These are phyloP conservation scores for Fusarium nanum DNA, from an alignment of 2,329 filamentous ascomycete species.

Conservation along the genomic window DNA sequence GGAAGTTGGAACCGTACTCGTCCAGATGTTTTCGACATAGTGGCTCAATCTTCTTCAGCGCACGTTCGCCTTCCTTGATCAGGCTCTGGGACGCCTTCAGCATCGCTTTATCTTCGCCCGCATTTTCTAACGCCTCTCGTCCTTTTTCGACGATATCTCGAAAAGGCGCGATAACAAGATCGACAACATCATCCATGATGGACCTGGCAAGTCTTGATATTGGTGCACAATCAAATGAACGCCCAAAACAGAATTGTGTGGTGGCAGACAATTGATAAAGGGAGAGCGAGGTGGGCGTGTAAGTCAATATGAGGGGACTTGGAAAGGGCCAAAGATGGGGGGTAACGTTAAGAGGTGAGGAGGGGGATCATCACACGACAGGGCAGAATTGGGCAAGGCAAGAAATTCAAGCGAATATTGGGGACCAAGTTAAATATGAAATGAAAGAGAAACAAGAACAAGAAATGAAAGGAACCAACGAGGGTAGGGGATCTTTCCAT, in stretches of 20 bases:
- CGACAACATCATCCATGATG: slow-evolving; percentile 55
- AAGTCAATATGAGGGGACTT: slow-evolving; percentile 45
- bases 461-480: slow-evolving; percentile 22
- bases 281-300: slow-evolving; percentile 38
- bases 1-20: slow-evolving; percentile 62
- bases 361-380: slow-evolving; percentile 40
- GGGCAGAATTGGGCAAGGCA: slow-evolving; percentile 22
- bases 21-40: slow-evolving; percentile 61
- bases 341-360: slow-evolving; percentile 6
- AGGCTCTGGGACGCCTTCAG: slow-evolving; percentile 61
- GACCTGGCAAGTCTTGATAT: background rate
- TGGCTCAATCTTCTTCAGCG: slow-evolving; percentile 63
- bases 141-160: slow-evolving; percentile 65
- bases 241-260: background rate
- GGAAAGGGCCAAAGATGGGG: slow-evolving; percentile 19
- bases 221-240: background rate
- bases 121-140: slow-evolving; percentile 60
- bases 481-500: slow-evolving; percentile 25
- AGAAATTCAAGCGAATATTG: slow-evolving; percentile 12
- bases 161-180: slow-evolving; percentile 64
- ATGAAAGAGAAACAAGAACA: slow-evolving; percentile 8
- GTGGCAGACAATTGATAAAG: slow-evolving; percentile 10
- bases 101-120: slow-evolving; percentile 59
- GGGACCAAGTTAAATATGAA: slow-evolving; percentile 7
- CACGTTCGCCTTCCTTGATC: slow-evolving; percentile 61